Conservation (phyloP, 2,329 filamentous ascomycete species). For the Colletotrichum lentis region DNA sequence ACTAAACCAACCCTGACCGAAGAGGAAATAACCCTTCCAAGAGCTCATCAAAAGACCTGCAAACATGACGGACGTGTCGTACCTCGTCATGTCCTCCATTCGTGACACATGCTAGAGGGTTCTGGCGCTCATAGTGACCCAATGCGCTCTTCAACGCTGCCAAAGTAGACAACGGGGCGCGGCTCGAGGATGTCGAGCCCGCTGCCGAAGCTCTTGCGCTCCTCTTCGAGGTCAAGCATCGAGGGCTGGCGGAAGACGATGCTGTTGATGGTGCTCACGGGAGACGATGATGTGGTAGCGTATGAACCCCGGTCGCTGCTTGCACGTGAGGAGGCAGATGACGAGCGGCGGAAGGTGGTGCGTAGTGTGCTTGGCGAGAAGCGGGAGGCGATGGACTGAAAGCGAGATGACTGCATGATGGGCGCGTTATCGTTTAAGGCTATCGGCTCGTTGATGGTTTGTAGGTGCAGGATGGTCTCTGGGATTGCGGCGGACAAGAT, state of each 20-base stretch:
- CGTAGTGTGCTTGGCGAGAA: slow-evolving; percentile 60
- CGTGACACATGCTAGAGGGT: slow-evolving; percentile 1
- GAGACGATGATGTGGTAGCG: slow-evolving; percentile 55
- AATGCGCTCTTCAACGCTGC: slow-evolving; percentile 69
- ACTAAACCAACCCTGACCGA: neutral
- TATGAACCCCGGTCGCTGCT: slow-evolving; percentile 54
- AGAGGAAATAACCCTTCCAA: neutral
- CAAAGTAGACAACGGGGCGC: slow-evolving; percentile 69
- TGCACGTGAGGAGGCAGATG: slow-evolving; percentile 54
- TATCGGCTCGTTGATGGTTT: neutral
- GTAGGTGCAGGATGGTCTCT: neutral
- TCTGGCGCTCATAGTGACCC: slow-evolving; percentile 39
- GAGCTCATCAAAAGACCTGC: slow-evolving; percentile 13
- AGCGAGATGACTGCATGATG: slow-evolving; percentile 59
- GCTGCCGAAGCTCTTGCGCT: slow-evolving; percentile 60
- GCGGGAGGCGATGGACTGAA: slow-evolving; percentile 60
- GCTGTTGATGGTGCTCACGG: slow-evolving; percentile 63
- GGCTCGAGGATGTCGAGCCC: slow-evolving; percentile 68
- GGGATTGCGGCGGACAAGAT: neutral
- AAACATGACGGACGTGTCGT: slow-evolving; percentile 7
- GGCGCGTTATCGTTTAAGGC: neutral
- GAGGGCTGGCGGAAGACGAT: slow-evolving; percentile 67
- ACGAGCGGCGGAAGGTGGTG: slow-evolving; percentile 62
- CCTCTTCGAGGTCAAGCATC: slow-evolving; percentile 65
- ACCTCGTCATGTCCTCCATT: neutral